These are phyloP conservation scores for Chlamydomonas reinhardtii DNA, from an alignment of 163 green algal genomes.

Conservation along the genomic window DNA sequence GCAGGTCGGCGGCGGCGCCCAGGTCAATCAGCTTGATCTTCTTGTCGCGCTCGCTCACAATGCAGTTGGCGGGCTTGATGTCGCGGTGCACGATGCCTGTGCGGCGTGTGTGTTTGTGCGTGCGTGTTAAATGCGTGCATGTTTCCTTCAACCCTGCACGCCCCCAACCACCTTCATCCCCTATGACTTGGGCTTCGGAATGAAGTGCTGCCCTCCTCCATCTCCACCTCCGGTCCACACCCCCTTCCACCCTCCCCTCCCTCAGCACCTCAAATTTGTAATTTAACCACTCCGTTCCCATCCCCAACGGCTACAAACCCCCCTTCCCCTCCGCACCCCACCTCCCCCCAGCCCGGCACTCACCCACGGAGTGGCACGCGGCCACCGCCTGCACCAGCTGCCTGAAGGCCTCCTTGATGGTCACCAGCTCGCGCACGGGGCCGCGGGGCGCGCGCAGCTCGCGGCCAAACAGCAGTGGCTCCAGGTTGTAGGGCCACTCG, in stretches of 20 bases:
- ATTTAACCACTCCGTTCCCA: too few relatives aligned
- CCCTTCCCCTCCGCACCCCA: too few relatives aligned
- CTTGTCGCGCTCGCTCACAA: slow-evolving; percentile 72
- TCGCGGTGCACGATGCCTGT: slow-evolving; percentile 73
- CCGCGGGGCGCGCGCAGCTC: slow-evolving; percentile 80
- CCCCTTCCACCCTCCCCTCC: too few relatives aligned
- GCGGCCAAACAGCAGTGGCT: slow-evolving; percentile 83
- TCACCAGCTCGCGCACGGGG: slow-evolving; percentile 50
- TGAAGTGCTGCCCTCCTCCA: too few relatives aligned
- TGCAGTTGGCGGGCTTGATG: slow-evolving; percentile 94
- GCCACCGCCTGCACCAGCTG: slow-evolving; percentile 76
- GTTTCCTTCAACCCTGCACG: too few relatives aligned
- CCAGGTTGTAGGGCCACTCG: slow-evolving; percentile 89
- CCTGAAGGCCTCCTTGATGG: slow-evolving; percentile 58
- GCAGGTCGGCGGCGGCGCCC: slow-evolving; percentile 95
- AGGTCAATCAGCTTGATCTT: slow-evolving; percentile 97
- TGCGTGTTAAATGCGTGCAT: too few relatives aligned
- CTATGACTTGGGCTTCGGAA: too few relatives aligned
- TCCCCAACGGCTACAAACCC: too few relatives aligned
- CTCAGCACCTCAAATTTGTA: too few relatives aligned
- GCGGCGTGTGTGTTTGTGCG: too few relatives aligned
- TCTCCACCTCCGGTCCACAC: too few relatives aligned
- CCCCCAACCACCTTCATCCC: too few relatives aligned
- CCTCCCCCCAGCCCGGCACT: background rate
- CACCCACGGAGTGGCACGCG: slow-evolving; percentile 64